Base-by-base conservation (phyloP, 2,329 filamentous ascomycete species). In the Pseudopyrenochaeta lycopersici region DNA sequence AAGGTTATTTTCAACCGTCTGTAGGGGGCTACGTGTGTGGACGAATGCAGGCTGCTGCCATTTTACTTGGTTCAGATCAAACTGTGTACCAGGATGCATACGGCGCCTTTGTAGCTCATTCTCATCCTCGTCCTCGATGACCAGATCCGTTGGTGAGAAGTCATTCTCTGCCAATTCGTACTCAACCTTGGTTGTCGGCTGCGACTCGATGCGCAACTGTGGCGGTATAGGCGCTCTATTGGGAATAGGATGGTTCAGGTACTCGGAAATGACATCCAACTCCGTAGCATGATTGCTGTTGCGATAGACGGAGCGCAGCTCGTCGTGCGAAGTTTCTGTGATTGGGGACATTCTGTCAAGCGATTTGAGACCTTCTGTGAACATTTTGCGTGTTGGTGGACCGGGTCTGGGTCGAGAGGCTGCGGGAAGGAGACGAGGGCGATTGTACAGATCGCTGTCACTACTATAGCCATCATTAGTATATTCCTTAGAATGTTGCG, bases 291-390 rank as follows among this genome's bases (percentile, higher is more conserved):
- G 55, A 38, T 60, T 60, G 23, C 35, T 55, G 30, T 44, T 45
- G 21, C 49, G 48, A n/a, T 59, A 62, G 4, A 40, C 46, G 18
- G 46, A 31, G 10, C 49, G 49, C 14, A 63, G 41, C 20, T 60
- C 58, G n/a, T 64, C 65, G 33, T 53, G 42, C 12, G 64, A 65
- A 14, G 52, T 46, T 46, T 70, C 67, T 12, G 60, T 69, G 46
- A 70, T 70, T 9, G 67, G 61, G 3, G 66, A 47, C 66, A 70
- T 67, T 7, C 45, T 49, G 21, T 68, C 48, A 2, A 70, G 44
- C 9, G 45, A 44, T 44, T 64, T 69, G 20, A 54, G 32, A 1
- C 29, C 33, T 36, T 49, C 63, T 53, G 52, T 66, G 40, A 52
- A 53, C 21, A 21, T 56, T 18, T 52, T 51, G 23, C 48, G 52